Evolutionary conservation across 2,329 filamentous ascomycete species (phyloP).

Genomic region (Myriosclerotinia duriaeana): DNA sequence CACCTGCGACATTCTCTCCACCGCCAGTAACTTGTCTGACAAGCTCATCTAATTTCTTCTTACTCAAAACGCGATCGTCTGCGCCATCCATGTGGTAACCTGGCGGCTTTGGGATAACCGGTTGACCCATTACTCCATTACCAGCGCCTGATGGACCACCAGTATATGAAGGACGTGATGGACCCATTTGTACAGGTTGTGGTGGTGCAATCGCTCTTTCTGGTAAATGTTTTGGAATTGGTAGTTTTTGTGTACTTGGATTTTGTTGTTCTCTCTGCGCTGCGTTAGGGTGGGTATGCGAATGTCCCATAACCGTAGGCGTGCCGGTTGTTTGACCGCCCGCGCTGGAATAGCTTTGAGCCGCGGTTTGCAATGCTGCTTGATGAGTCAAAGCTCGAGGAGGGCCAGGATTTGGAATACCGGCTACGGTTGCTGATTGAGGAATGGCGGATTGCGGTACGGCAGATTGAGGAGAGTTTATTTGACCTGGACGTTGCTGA

Average conservation of each 20-base stretch:
- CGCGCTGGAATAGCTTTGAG: conserved; percentile 40
- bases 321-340: conserved; percentile 29
- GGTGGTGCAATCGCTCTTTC: conserved; percentile 67
- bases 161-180: conserved; percentile 76
- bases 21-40: conserved; percentile 90
- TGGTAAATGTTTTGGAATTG: conserved; percentile 65
- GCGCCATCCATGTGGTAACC: conserved; percentile 87
- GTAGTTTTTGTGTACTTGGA: conserved; percentile 39
- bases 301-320: conserved; percentile 40
- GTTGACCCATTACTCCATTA: conserved; percentile 82
- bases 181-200: conserved; percentile 70
- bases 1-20: conserved; percentile 67
- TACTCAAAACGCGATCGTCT: conserved; percentile 89
- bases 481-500: conserved; percentile 32
- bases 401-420: conserved; percentile 28
- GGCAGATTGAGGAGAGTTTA: conserved; percentile 39
- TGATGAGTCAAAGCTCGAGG: conserved; percentile 38
- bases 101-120: conserved; percentile 77
- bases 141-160: conserved; percentile 72
- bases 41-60: conserved; percentile 95
- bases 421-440: conserved; percentile 36
- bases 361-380: conserved; percentile 39
- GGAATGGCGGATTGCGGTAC: conserved; percentile 39
- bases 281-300: conserved; percentile 33
- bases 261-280: conserved; percentile 35